phyloP scores from a whole-genome alignment of 2,329 filamentous ascomycete genomes.

The Aureobasidium vineae region DNA sequence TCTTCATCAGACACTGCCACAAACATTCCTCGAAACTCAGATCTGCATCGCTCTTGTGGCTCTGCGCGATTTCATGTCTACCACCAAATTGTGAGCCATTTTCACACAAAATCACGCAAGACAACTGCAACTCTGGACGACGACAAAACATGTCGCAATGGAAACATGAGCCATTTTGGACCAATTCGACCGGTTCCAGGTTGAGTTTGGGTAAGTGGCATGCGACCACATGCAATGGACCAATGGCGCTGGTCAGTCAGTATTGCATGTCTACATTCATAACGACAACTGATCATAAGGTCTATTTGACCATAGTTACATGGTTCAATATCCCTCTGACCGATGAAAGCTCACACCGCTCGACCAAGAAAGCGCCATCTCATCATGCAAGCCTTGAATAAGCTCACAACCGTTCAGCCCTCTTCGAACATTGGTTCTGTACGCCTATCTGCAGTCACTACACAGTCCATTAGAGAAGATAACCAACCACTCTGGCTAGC shows the following conservation, averaged over 20 bases:
- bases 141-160: background rate
- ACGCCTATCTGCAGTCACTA: no score
- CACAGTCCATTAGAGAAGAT: no score
- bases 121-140: background rate
- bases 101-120: conserved; percentile 25
- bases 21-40: conserved; percentile 17
- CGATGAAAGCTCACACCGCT: background rate
- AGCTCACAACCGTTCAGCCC: background rate
- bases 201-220: background rate
- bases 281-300: conserved; percentile 8
- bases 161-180: conserved; percentile 16
- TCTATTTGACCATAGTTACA: background rate
- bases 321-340: background rate
- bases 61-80: conserved; percentile 20
- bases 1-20: background rate
- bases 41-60: conserved; percentile 17
- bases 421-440: background rate
- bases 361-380: background rate
- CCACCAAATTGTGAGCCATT: conserved; percentile 23
- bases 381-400: background rate
- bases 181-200: background rate
- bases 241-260: background rate
- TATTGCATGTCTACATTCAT: background rate
- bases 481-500: no score
- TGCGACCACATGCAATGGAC: background rate